A percentile compares a stretch with the other conserved stretches of the same genome.
phyloP scores from a whole-genome alignment of 2,329 filamentous ascomycete species.

The Coleophoma crateriformis region DNA sequence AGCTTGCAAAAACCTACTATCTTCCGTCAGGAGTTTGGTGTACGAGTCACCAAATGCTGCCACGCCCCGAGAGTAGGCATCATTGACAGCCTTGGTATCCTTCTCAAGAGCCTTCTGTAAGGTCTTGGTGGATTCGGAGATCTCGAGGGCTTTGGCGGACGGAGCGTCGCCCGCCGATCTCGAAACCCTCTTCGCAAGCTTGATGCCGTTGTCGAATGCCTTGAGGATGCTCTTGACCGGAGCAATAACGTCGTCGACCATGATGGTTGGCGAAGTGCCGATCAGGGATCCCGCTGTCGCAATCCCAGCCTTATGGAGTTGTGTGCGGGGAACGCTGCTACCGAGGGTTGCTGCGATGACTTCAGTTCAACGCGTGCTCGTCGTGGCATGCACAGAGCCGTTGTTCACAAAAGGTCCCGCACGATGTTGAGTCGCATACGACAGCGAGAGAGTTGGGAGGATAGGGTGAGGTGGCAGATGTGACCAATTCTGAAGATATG shows the following conservation, averaged over 20 bases:
- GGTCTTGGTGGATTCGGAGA: slow-evolving; percentile 16
- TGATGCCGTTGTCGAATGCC: slow-evolving; percentile 20
- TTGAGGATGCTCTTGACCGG: slow-evolving; percentile 23
- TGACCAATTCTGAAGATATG: too few relatives aligned
- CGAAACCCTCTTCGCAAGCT: slow-evolving; percentile 17
- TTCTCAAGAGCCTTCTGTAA: slow-evolving; percentile 17
- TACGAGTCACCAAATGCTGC: slow-evolving; percentile 18
- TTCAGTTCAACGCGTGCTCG: too few relatives aligned
- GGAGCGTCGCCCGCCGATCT: slow-evolving; percentile 14
- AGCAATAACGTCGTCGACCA: slow-evolving; percentile 17
- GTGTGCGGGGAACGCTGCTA: not conserved
- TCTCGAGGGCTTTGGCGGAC: slow-evolving; percentile 15
- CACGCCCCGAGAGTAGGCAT: slow-evolving; percentile 17
- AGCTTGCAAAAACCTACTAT: slow-evolving; percentile 14
- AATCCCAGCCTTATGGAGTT: not conserved
- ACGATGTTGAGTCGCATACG: too few relatives aligned
- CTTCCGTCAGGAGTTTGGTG: slow-evolving; percentile 16
- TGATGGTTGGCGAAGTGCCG: slow-evolving; percentile 1
- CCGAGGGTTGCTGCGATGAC: not conserved
- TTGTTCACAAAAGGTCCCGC: too few relatives aligned
- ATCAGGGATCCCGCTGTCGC: not conserved
- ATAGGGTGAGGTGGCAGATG: too few relatives aligned
- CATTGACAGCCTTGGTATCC: slow-evolving; percentile 14
- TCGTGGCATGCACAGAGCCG: too few relatives aligned
- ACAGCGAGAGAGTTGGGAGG: too few relatives aligned